Conservation (phyloP, 2,329 filamentous ascomycete species). For the Sclerotiophoma versabilis region DNA sequence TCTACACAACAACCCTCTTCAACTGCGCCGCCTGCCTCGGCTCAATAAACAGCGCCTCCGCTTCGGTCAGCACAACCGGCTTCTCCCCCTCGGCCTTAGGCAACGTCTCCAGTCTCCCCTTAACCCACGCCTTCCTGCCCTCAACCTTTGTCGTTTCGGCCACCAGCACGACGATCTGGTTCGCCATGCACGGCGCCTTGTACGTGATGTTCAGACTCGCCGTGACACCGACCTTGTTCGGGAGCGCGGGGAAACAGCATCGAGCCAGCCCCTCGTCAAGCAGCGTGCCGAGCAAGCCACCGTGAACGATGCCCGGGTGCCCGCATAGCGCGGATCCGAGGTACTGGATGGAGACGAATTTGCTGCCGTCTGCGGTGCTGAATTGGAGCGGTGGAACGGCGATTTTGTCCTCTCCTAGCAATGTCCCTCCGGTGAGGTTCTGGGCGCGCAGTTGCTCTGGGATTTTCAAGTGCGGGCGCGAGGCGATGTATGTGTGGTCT, state of each 20-base stretch:
- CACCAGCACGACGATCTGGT: conserved; percentile 76
- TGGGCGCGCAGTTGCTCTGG: conserved; percentile 72
- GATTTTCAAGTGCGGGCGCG: conserved; percentile 86
- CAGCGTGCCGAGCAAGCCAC: conserved; percentile 88
- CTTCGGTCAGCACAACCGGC: conserved; percentile 76
- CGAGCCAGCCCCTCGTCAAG: conserved; percentile 88
- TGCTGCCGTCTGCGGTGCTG: conserved; percentile 61
- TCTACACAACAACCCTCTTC: conserved; percentile 37
- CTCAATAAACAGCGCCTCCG: conserved; percentile 86
- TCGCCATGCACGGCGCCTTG: conserved; percentile 77
- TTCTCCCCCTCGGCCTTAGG: conserved; percentile 70
- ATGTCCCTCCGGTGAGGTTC: conserved; percentile 82
- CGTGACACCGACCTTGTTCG: conserved; percentile 85
- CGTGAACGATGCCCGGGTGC: conserved; percentile 89
- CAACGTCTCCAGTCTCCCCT: conserved; percentile 83
- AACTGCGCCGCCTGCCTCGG: conserved; percentile 74
- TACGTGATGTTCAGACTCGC: conserved; percentile 86
- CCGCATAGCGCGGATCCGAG: conserved; percentile 83
- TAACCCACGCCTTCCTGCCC: conserved; percentile 93
- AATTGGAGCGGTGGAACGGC: conserved; percentile 83
- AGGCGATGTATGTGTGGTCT: conserved; percentile 73
- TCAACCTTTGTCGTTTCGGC: conserved; percentile 86
- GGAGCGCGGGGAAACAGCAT: conserved; percentile 87
- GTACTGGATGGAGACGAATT: conserved; percentile 72
- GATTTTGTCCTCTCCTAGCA: conserved; percentile 77